phyloP scores from a whole-genome alignment of 2,329 filamentous ascomycete genomes.

The Aspergillus fumigatus region DNA sequence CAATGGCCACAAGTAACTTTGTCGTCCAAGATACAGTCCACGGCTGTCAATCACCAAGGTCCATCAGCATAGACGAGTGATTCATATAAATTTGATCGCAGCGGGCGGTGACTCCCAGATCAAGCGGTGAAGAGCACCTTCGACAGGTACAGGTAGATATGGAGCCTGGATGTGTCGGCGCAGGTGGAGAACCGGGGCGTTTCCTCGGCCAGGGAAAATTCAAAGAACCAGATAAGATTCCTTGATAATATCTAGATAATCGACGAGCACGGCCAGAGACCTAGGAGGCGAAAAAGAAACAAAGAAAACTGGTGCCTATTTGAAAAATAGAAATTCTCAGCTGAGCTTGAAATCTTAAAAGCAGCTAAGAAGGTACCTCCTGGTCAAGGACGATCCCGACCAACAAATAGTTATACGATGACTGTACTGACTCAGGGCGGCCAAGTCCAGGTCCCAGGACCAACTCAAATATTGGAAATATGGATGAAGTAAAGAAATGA shows the following conservation, averaged over 20 bases:
- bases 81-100: background rate
- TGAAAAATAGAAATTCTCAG: background rate
- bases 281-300: background rate
- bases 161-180: background rate
- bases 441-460: background rate
- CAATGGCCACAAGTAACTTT: background rate
- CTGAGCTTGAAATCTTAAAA: background rate
- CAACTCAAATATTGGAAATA: background rate
- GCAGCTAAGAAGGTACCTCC: background rate
- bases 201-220: conserved; percentile 4
- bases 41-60: conserved; percentile 10
- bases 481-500: conserved; percentile 5
- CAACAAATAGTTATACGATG: background rate
- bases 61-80: conserved; percentile 4
- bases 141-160: conserved; percentile 14
- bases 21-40: background rate
- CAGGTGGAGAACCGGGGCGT: background rate
- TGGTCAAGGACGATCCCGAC: background rate
- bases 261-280: background rate
- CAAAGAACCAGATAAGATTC: background rate
- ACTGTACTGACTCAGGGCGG: background rate
- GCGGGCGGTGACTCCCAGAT: conserved; percentile 12
- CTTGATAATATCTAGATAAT: background rate
- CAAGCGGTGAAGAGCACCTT: conserved; percentile 19
- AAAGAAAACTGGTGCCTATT: conserved; percentile 3